A percentile compares a stretch with the other conserved stretches of the same genome.
These are phyloP conservation scores for Neoboletus subvelutipes DNA, from an alignment of 768 basidiomycete genomes.

Conservation along the genomic window DNA sequence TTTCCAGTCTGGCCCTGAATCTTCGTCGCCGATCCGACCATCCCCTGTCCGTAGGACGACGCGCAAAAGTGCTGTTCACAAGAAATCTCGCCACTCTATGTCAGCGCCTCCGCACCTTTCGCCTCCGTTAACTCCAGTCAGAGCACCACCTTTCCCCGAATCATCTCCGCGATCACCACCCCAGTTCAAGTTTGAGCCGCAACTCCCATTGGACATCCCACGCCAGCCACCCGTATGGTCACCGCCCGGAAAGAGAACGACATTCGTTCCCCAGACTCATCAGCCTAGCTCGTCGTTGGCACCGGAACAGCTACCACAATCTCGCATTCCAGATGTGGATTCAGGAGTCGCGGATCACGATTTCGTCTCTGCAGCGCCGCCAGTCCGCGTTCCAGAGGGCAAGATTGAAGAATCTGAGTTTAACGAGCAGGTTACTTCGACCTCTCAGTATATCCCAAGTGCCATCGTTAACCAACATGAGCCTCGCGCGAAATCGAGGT, in stretches of 20 bases:
- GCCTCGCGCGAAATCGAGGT: slow-evolving; percentile 18
- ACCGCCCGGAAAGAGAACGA: slow-evolving; percentile 10
- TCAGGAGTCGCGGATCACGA: background rate
- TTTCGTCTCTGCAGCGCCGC: slow-evolving; percentile 2
- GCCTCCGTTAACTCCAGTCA: slow-evolving; percentile 43
- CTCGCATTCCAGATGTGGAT: slow-evolving; percentile 4
- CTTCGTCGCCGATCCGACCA: slow-evolving; percentile 73
- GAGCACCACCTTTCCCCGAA: slow-evolving; percentile 22
- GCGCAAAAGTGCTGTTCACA: slow-evolving; percentile 39
- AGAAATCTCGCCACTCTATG: slow-evolving; percentile 64
- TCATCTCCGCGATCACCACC: slow-evolving; percentile 43
- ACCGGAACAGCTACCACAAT: slow-evolving; percentile 10
- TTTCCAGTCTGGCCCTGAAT: slow-evolving; percentile 87
- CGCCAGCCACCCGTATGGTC: slow-evolving; percentile 30
- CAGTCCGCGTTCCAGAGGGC: slow-evolving; percentile 23
- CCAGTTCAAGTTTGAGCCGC: slow-evolving; percentile 57
- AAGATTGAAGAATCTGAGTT: slow-evolving; percentile 16
- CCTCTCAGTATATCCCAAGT: slow-evolving; percentile 41
- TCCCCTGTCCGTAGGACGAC: slow-evolving; percentile 51
- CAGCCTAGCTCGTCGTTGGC: slow-evolving; percentile 18
- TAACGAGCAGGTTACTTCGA: slow-evolving; percentile 29
- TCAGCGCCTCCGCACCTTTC: slow-evolving; percentile 65
- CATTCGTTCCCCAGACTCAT: slow-evolving; percentile 18
- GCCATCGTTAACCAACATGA: slow-evolving; percentile 23
- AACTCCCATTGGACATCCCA: slow-evolving; percentile 40